Base-by-base conservation (phyloP, 306 rosid species). In the Lathyrus aphaca region DNA sequence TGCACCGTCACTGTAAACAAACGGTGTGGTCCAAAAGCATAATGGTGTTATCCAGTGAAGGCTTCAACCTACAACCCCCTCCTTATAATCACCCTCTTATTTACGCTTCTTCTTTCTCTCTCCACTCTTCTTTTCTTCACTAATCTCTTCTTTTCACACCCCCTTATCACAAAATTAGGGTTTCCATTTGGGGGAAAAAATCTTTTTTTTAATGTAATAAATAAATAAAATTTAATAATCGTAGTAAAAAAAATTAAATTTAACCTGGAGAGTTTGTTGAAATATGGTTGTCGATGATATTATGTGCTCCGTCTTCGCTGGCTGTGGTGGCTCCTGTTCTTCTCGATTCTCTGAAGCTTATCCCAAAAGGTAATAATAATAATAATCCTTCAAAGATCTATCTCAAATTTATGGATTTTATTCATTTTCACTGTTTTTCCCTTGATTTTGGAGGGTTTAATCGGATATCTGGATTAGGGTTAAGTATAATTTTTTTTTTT, bases 331-430 rank as follows among this genome's bases (percentile, higher is more conserved):
- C 75, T 86, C 85, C 72, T 73, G 81, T 68, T 85, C 91, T 72
- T 77, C 82, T 77, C 86, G 88, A 63, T 88, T 93, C 79, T 83
- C 88, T 51, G 84, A 77, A 80, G 94, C 85, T 73, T 87, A 76
- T 84, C 88, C 91, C 75, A 82, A 85, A 88, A 86, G 98, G 98
- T 53, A 21, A 21, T 53, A 21, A 50, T 53, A 21, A 21, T 53
- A 21, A 50, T 88, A 83, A 69, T 59, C 80, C 68, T 85, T 79
- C 69, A 82, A 82, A 75, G 87, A 83, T 77, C 80, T 81, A 64
- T 46, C 25, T 11, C 7, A 3, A 5, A 13, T 75, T 77, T 8
- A 74, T 82, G 89, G 89, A 82, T 83, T 85, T 86, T 74, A 80
- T 86, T 88, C 91, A 64, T 39, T 83, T 88, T 88, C 91, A 55